A percentile compares a stretch with the other conserved stretches of the same genome.
Conservation (phyloP, 768 basidiomycete genomes). For the Sistotremastrum niveocremeum region DNA sequence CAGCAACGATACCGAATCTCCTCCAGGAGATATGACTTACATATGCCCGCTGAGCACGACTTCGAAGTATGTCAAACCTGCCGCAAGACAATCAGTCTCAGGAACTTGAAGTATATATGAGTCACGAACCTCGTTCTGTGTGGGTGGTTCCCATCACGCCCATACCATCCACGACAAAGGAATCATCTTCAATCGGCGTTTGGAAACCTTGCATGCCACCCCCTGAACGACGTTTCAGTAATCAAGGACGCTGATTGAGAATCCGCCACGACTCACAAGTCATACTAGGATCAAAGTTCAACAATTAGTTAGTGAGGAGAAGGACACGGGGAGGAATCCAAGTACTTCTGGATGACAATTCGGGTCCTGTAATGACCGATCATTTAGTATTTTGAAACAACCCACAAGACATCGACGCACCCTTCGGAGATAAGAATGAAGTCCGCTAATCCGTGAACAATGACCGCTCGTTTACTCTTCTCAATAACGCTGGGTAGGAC, state of each 20-base stretch:
- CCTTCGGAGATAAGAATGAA: slow-evolving; percentile 65
- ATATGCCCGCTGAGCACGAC: slow-evolving; percentile 62
- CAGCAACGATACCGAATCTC: too few species aligned
- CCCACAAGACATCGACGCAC: slow-evolving; percentile 21
- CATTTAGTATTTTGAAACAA: neutral
- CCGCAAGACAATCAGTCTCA: neutral
- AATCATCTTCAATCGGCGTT: slow-evolving; percentile 48
- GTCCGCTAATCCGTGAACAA: slow-evolving; percentile 62
- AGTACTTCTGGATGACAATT: slow-evolving; percentile 54
- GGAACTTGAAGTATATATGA: neutral
- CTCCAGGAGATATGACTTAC: slow-evolving; percentile 22
- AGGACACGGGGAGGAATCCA: neutral
- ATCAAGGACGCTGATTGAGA: too few species aligned
- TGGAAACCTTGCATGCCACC: slow-evolving; percentile 61
- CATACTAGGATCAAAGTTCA: slow-evolving; percentile 32
- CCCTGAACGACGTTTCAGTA: slow-evolving; percentile 25
- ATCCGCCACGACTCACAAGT: slow-evolving; percentile 19
- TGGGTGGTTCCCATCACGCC: slow-evolving; percentile 55
- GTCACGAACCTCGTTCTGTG: slow-evolving; percentile 36
- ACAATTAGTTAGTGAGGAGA: slow-evolving; percentile 15
- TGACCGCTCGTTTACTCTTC: slow-evolving; percentile 53
- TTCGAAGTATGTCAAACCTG: slow-evolving; percentile 44
- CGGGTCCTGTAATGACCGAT: slow-evolving; percentile 11
- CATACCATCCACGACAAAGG: slow-evolving; percentile 57
- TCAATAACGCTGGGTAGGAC: slow-evolving; percentile 67